Percentiles rank a stretch among this genome's conserved stretches.
Evolutionary conservation across 768 basidiomycete genomes (phyloP).

Genomic region (Tulasnella sp.): DNA sequence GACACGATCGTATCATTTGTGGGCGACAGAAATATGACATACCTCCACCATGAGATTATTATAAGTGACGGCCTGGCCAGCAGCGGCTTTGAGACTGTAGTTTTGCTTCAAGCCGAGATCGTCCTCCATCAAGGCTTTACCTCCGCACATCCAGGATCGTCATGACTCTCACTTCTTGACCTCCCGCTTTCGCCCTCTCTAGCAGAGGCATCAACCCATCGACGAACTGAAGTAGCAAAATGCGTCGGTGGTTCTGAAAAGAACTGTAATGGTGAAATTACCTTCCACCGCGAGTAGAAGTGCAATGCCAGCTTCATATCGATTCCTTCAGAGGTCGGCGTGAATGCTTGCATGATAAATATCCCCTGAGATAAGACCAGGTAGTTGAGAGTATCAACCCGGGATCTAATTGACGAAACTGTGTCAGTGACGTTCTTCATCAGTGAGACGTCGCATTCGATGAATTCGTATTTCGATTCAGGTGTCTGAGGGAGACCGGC

Average conservation of each 20-base stretch:
- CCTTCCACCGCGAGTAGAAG: conserved; percentile 19
- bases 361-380: conserved; percentile 16
- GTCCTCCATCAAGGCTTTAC: not conserved
- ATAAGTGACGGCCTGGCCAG: not conserved
- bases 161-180: conserved; percentile 17
- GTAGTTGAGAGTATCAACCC: conserved; percentile 8
- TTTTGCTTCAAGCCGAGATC: conserved; percentile 16
- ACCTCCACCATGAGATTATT: conserved; percentile 16
- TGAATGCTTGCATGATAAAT: conserved; percentile 12
- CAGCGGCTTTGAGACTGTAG: not conserved
- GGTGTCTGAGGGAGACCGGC: conserved; percentile 16
- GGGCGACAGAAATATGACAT: too few relatives aligned
- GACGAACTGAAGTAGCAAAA: conserved; percentile 7
- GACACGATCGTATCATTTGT: conserved; percentile 4
- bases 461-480: conserved; percentile 25
- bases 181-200: conserved; percentile 5
- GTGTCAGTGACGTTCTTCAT: conserved; percentile 20
- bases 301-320: conserved; percentile 18
- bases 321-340: conserved; percentile 17
- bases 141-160: not conserved
- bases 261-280: too few relatives aligned
- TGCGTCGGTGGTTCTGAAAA: too few relatives aligned
- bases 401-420: not conserved
- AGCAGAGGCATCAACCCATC: conserved; percentile 15
- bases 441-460: conserved; percentile 23